Evolutionary conservation across 1,284 basidiomycete species (phyloP), one percentile per base, ranked within the genome.

Genomic region (Puccinia brachypodii): DNA sequence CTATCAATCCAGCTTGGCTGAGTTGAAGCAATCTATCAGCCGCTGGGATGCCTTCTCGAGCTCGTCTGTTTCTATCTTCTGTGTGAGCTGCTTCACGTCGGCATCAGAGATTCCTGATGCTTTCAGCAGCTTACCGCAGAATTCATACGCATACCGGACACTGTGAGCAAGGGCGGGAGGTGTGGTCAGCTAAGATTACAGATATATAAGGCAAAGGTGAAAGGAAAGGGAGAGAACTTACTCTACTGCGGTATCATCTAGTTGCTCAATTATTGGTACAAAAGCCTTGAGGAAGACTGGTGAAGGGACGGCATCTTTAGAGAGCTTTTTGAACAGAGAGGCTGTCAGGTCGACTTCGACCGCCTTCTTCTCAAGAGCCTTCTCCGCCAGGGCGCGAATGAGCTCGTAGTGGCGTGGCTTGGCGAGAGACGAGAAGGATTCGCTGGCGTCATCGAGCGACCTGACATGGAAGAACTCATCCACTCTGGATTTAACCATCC

Each of bases 71-170:
- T 72, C 69, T 56, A 80, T 73, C 38, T 62, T 80, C 42, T 80
- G 31, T 0, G 42, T 36, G 4, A 80, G 33, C 19, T 42, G 31
- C 40, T 62, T 33, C 4, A 80, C 77, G 13, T 71, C 56, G 13
- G 44, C 38, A 22, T 62, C 40, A n/a, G 47, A n/a, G 28, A 80
- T 56, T n/a, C 58, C 53, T 13, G 14, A 19, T 3, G 77, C 66
- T 31, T 60, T 69, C 11, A 73, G n/a, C 16, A 80, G 31, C 31
- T 28, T 62, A 31, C 50, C 77, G 36, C 50, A 72, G 69, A 38
- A 44, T 31, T 71, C 56, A 73, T 80, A 80, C 4, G 77, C 77
- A 22, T 33, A 47, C 42, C 47, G 77, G n/a, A 28, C 31, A 62
- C 77, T 80, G 25, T n/a, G n/a, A 11, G 22, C 16, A 19, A 53